A percentile compares a stretch with the other conserved stretches of the same genome.
These are phyloP conservation scores for Ceriops zippeliana DNA, from an alignment of 345 rosid species.

Conservation along the genomic window DNA sequence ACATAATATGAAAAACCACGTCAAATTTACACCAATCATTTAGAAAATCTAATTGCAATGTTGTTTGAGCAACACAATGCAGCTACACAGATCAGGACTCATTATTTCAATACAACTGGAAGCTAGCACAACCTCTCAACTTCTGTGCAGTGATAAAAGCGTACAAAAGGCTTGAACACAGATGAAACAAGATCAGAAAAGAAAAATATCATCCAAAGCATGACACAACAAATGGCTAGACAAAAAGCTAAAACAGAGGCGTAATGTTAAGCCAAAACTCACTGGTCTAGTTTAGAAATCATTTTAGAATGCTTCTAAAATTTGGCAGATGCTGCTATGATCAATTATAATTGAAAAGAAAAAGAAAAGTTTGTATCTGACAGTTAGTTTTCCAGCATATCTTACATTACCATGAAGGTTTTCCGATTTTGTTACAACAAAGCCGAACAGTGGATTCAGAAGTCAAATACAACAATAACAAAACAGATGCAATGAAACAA, in stretches of 20 bases:
- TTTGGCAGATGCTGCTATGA: not conserved
- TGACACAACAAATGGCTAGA: not conserved
- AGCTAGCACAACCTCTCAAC: not conserved
- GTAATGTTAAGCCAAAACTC: not conserved
- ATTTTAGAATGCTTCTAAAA: not conserved
- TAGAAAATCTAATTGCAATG: not conserved
- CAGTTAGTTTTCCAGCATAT: not conserved
- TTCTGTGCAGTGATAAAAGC: not conserved
- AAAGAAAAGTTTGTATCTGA: not conserved
- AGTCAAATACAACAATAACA: too few species aligned
- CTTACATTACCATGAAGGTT: not conserved
- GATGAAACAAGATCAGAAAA: not conserved
- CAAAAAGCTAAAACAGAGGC: not conserved
- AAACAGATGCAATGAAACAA: too few species aligned
- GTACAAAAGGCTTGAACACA: not conserved
- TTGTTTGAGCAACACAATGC: not conserved
- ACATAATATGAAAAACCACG: not conserved
- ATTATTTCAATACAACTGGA: not conserved
- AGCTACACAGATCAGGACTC: not conserved
- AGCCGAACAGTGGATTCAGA: not conserved
- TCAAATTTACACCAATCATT: not conserved
- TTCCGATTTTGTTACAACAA: not conserved
- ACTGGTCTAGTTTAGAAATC: slow-evolving; percentile 3
- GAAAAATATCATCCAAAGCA: not conserved
- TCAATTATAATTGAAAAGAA: not conserved